phyloP scores from a whole-genome alignment of 768 basidiomycete species.

The Leccinum variicolor region DNA sequence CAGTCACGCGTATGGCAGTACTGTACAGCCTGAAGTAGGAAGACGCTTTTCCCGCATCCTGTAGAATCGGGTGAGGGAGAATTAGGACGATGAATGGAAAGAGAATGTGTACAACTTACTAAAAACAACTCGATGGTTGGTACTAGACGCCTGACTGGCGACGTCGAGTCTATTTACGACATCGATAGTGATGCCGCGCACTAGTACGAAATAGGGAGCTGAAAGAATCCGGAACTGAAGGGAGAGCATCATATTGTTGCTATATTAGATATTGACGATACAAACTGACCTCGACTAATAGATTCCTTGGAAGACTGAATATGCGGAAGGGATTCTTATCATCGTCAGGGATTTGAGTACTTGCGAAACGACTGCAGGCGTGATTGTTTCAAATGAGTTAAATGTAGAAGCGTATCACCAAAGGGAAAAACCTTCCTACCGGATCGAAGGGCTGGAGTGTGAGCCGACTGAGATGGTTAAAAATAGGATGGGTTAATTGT shows the following conservation, averaged over 20 bases:
- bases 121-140: constrained; percentile 54
- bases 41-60: constrained; percentile 79
- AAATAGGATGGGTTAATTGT: constrained; percentile 40
- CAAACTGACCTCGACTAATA: constrained; percentile 63
- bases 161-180: constrained; percentile 49
- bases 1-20: constrained; percentile 63
- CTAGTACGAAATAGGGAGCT: constrained; percentile 66
- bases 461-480: constrained; percentile 36
- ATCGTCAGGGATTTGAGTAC: constrained; percentile 40
- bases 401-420: background rate
- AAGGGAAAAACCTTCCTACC: constrained; percentile 26
- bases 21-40: constrained; percentile 73
- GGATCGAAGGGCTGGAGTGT: constrained; percentile 42
- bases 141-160: constrained; percentile 48
- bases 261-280: background rate
- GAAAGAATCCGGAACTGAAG: constrained; percentile 65
- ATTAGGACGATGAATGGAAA: background rate
- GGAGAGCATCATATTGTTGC: background rate
- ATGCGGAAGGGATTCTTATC: constrained; percentile 52
- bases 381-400: constrained; percentile 22
- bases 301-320: constrained; percentile 69
- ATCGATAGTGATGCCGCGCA: constrained; percentile 64
- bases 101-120: constrained; percentile 43
- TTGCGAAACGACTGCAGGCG: constrained; percentile 37
- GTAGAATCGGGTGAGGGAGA: constrained; percentile 55